These are phyloP conservation scores for Arthrobotrys iridis DNA, from an alignment of 2,329 filamentous ascomycete species.

Conservation along the genomic window DNA sequence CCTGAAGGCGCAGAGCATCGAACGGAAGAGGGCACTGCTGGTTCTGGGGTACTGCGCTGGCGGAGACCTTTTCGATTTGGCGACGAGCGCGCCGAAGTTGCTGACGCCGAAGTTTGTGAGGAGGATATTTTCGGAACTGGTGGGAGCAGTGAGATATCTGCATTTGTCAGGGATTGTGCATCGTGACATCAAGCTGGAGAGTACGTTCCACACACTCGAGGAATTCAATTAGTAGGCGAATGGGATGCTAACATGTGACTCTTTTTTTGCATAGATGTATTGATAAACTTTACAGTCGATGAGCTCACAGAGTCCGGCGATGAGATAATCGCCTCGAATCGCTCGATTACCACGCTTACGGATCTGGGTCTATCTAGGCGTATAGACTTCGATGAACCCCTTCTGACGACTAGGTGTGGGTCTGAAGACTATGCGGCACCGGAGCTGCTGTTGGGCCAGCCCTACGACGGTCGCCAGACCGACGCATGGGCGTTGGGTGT, in stretches of 20 bases:
- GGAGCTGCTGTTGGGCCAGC: conserved; percentile 92
- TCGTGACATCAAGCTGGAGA: conserved; percentile 97
- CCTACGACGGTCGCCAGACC: conserved; percentile 89
- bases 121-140: conserved; percentile 88
- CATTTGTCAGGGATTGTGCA: conserved; percentile 89
- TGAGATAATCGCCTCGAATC: conserved; percentile 74
- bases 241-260: conserved; percentile 31
- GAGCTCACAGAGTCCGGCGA: conserved; percentile 69
- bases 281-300: conserved; percentile 80
- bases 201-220: conserved; percentile 67
- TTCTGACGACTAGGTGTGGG: conserved; percentile 91
- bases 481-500: conserved; percentile 97
- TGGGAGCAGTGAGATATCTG: conserved; percentile 84
- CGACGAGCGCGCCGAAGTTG: conserved; percentile 70
- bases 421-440: conserved; percentile 97
- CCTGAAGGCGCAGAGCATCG: conserved; percentile 89
- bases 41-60: conserved; percentile 92
- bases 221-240: conserved; percentile 31
- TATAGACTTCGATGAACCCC: conserved; percentile 79
- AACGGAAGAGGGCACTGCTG: conserved; percentile 81
- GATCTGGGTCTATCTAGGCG: conserved; percentile 89
- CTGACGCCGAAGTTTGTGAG: conserved; percentile 76
- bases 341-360: conserved; percentile 86
- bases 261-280: conserved; percentile 76
- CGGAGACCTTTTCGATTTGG: conserved; percentile 93